Conservation (phyloP, 2,329 filamentous ascomycete species). For the Endocalyx cinctus region DNA sequence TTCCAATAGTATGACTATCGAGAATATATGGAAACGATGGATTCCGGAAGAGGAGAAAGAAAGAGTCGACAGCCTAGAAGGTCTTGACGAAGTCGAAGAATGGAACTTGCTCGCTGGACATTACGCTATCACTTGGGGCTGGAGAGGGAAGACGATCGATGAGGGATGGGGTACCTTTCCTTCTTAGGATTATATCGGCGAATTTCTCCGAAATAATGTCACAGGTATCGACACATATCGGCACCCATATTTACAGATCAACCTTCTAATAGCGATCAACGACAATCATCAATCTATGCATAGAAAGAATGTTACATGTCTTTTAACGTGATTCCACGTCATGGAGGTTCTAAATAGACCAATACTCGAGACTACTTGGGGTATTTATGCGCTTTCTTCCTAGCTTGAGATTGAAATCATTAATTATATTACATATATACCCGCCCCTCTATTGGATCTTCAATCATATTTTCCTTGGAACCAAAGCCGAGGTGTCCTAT, state of each 20-base stretch:
- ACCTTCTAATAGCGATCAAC: too few species aligned
- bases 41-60: slow-evolving; percentile 66
- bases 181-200: too few species aligned
- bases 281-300: too few species aligned
- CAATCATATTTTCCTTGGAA: neutral
- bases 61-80: slow-evolving; percentile 73
- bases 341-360: too few species aligned
- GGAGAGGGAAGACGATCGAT: slow-evolving; percentile 53
- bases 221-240: too few species aligned
- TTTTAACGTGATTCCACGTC: too few species aligned
- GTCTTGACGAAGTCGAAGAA: slow-evolving; percentile 93
- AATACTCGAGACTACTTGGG: too few species aligned
- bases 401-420: too few species aligned
- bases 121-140: slow-evolving; percentile 89
- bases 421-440: slow-evolving; percentile 3
- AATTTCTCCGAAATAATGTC: too few species aligned
- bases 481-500: slow-evolving; percentile 3
- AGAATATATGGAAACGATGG: slow-evolving; percentile 73
- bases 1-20: slow-evolving; percentile 40
- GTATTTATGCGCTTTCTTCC: too few species aligned
- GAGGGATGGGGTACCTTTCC: slow-evolving; percentile 19
- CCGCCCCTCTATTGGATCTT: neutral
- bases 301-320: too few species aligned
- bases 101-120: slow-evolving; percentile 83
- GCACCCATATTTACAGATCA: too few species aligned